These are phyloP conservation scores for Alternaria ventricosa DNA, from an alignment of 2,329 filamentous ascomycete species.

Conservation along the genomic window DNA sequence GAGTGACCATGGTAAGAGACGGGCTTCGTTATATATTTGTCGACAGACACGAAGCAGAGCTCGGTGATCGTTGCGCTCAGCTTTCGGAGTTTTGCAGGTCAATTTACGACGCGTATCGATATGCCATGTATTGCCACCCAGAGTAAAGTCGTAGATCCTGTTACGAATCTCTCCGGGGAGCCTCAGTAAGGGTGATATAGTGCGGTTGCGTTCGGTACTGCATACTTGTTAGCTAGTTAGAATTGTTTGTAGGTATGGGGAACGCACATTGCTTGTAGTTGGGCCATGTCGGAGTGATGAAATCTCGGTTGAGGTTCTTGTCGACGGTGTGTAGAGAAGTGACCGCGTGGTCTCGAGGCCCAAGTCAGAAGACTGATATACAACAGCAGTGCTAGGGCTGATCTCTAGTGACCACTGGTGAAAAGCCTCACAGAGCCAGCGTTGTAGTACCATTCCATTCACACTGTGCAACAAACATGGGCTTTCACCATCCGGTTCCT, in stretches of 20 bases:
- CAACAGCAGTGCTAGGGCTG: background rate
- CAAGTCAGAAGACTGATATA: background rate
- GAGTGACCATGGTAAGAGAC: background rate
- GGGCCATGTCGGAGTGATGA: background rate
- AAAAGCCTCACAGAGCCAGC: background rate
- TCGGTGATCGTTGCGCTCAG: background rate
- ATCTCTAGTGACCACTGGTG: background rate
- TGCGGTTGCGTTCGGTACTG: background rate
- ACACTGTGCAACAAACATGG: no score
- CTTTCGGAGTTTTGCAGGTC: no score
- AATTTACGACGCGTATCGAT: background rate
- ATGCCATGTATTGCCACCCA: background rate
- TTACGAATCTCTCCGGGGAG: background rate
- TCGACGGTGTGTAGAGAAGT: background rate
- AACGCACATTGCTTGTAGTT: background rate
- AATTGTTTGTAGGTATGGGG: background rate
- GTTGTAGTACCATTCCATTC: background rate
- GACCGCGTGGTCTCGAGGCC: background rate
- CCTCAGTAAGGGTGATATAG: background rate
- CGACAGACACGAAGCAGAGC: background rate
- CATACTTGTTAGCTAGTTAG: background rate
- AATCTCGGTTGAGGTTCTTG: background rate
- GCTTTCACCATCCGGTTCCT: background rate
- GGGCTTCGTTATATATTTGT: background rate
- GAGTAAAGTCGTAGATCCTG: background rate